Evolutionary conservation across 495 filamentous ascomycete species (phyloP).

Genomic region (Ramalina peruviana): DNA sequence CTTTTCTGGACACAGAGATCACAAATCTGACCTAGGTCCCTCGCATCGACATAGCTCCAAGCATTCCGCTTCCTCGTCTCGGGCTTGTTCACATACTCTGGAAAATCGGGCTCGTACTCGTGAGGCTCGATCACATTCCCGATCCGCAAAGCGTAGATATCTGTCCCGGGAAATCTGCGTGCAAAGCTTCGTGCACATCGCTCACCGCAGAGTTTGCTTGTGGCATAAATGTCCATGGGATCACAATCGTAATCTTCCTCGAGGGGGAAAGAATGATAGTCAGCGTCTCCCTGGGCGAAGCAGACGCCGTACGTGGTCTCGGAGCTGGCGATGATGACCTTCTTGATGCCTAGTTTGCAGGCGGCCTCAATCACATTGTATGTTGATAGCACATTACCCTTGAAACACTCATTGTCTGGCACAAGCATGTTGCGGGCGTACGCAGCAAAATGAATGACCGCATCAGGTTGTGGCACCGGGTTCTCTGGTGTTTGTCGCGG

Average conservation of each 20-base stretch:
- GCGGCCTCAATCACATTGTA: constrained; percentile 52
- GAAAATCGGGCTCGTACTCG: constrained; percentile 40
- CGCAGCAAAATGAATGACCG: constrained; percentile 48
- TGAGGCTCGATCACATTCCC: constrained; percentile 45
- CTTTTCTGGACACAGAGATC: constrained; percentile 32
- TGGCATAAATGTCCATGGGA: constrained; percentile 45
- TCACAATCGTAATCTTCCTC: constrained; percentile 39
- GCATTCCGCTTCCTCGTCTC: constrained; percentile 37
- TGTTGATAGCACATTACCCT: constrained; percentile 34
- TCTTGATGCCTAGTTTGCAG: constrained; percentile 43
- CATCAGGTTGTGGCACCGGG: constrained; percentile 32
- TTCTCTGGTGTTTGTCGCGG: constrained; percentile 19
- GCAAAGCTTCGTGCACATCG: constrained; percentile 40
- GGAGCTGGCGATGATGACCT: constrained; percentile 43
- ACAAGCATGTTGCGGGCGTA: constrained; percentile 47
- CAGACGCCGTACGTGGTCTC: constrained; percentile 47
- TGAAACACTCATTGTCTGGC: constrained; percentile 45
- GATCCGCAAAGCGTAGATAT: constrained; percentile 47
- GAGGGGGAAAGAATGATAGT: constrained; percentile 41
- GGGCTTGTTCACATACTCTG: constrained; percentile 33
- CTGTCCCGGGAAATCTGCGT: constrained; percentile 30
- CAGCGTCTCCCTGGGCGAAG: constrained; percentile 41
- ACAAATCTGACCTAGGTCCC: constrained; percentile 46
- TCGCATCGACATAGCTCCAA: constrained; percentile 47
- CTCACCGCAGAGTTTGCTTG: constrained; percentile 46